A percentile compares a stretch with the other conserved stretches of the same genome.
These are phyloP conservation scores for Taphrina wiesneri DNA, from an alignment of 1,139 yeast genomes.

Conservation along the genomic window DNA sequence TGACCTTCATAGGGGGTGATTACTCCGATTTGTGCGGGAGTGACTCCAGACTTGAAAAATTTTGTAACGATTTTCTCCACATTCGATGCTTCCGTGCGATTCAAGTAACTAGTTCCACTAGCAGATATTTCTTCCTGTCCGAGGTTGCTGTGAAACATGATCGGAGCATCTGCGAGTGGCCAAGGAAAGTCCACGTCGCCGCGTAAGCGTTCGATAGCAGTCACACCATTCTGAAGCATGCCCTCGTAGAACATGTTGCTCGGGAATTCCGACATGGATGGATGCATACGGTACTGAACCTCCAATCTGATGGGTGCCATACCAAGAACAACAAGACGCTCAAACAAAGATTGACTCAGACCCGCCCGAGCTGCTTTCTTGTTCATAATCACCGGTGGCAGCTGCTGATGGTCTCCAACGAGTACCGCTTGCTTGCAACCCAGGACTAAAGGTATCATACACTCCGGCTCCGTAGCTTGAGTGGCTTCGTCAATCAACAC, in stretches of 20 bases:
- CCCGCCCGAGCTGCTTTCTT: constrained; percentile 84
- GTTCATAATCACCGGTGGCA: constrained; percentile 86
- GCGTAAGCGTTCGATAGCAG: constrained; percentile 66
- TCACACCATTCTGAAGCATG: constrained; percentile 84
- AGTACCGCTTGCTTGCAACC: constrained; percentile 87
- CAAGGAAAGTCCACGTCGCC: constrained; percentile 71
- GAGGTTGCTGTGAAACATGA: constrained; percentile 93
- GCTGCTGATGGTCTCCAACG: constrained; percentile 94
- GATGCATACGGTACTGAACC: constrained; percentile 96
- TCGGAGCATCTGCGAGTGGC: constrained; percentile 80
- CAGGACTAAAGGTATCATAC: constrained; percentile 80
- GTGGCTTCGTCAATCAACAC: constrained; percentile 91
- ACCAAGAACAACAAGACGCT: constrained; percentile 78
- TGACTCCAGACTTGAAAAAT: constrained; percentile 75
- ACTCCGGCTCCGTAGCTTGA: constrained; percentile 91
- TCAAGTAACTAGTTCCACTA: constrained; percentile 79
- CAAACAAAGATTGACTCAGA: constrained; percentile 78
- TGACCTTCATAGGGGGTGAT: constrained; percentile 96
- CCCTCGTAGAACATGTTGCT: constrained; percentile 95
- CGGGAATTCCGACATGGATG: constrained; percentile 80
- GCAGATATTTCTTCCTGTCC: constrained; percentile 87
- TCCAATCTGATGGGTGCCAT: constrained; percentile 83
- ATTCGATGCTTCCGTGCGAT: constrained; percentile 87
- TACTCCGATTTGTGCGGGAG: constrained; percentile 82
- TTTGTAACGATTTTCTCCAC: constrained; percentile 77